These are phyloP conservation scores for Russula vinacea DNA, from an alignment of 768 basidiomycete genomes.

Conservation along the genomic window DNA sequence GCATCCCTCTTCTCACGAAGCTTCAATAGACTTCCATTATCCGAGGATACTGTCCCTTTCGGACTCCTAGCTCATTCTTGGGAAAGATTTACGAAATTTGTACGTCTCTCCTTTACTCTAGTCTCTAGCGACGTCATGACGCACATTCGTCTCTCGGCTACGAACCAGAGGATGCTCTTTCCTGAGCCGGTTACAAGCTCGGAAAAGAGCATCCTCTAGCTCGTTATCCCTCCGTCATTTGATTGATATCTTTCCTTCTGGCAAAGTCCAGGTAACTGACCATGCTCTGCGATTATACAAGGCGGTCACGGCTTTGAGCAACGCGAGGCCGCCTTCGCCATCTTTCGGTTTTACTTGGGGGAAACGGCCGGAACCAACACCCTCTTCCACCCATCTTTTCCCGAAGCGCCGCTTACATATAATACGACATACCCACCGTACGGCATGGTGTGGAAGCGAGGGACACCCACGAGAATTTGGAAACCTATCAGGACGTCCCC, in stretches of 20 bases:
- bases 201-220: not conserved
- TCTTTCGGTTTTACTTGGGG: not conserved
- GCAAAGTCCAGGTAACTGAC: not conserved
- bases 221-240: not conserved
- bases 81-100: not conserved
- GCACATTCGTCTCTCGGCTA: too few species aligned
- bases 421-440: not conserved
- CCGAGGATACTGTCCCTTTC: not conserved
- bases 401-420: not conserved
- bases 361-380: not conserved
- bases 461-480: not conserved
- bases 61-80: too few species aligned
- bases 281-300: not conserved
- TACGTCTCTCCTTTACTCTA: not conserved
- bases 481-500: not conserved
- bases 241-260: not conserved
- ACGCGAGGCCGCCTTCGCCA: not conserved
- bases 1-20: not conserved
- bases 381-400: not conserved
- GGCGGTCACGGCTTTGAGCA: not conserved
- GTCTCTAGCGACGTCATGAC: too few species aligned
- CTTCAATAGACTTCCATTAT: not conserved
- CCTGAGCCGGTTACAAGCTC: not conserved
- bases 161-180: constrained; percentile 1
- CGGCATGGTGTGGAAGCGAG: not conserved